A percentile compares a stretch with the other conserved stretches of the same genome.
These are phyloP conservation scores for Neurospora hispaniola DNA, from an alignment of 495 filamentous ascomycete species.

Conservation along the genomic window DNA sequence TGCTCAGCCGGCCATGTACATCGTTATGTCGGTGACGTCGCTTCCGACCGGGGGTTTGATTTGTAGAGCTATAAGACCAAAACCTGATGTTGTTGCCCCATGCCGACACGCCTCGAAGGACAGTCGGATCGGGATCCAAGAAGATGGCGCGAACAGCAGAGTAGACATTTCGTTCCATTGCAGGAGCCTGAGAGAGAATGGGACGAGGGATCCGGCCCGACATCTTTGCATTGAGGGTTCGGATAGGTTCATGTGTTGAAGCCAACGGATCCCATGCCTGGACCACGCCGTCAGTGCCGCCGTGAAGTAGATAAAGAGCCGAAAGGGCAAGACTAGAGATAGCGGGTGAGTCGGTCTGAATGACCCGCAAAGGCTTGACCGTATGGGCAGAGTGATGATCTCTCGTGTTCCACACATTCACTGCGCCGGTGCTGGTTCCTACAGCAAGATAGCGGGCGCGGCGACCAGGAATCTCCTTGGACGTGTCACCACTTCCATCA, in stretches of 20 bases:
- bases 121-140: constrained; percentile 81
- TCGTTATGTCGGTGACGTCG: constrained; percentile 35
- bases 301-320: constrained; percentile 80
- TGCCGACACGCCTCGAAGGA: constrained; percentile 83
- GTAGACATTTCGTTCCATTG: constrained; percentile 49
- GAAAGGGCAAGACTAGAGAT: constrained; percentile 79
- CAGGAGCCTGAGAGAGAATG: constrained; percentile 27
- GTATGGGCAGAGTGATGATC: constrained; percentile 40
- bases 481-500: constrained; percentile 8
- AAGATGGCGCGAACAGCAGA: constrained; percentile 75
- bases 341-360: constrained; percentile 85
- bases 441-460: constrained; percentile 71
- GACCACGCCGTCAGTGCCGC: constrained; percentile 89
- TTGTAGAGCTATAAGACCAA: constrained; percentile 79
- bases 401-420: constrained; percentile 81
- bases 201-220: constrained; percentile 57
- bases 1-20: constrained; percentile 28
- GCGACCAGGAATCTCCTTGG: constrained; percentile 62
- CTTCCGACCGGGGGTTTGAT: constrained; percentile 32
- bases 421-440: constrained; percentile 66
- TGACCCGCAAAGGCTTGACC: constrained; percentile 58
- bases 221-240: constrained; percentile 83
- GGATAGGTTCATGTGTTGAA: constrained; percentile 66
- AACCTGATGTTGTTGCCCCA: constrained; percentile 80
- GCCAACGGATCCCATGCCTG: constrained; percentile 94